Base-by-base conservation (phyloP, 768 basidiomycete genomes). In the Xerocomellus amylosporus region DNA sequence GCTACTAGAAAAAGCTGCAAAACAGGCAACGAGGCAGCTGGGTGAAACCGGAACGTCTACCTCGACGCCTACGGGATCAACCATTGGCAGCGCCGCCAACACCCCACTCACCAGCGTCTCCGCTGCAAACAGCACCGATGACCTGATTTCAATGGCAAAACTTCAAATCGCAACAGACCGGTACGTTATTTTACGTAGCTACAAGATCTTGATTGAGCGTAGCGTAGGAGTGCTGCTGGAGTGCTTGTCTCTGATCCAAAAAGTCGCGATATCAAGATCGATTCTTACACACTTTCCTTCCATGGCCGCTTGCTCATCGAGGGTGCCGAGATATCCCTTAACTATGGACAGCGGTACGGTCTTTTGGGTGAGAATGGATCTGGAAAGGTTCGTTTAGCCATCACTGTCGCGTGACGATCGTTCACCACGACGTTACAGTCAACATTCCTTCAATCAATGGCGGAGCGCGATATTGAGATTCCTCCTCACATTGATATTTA, bases 401-500 rank as follows among this genome's bases (percentile, higher is more conserved):
- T 36, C 49, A 0, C 51, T 45, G 8, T 50, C 51, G 46, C 40
- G 49, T 51, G 53, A 51, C 28, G 30, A 46, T 50, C 9, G 26
- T 20, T 52, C 38, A 65, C 42, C 39, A 64, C 42, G 20, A 46
- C 17, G 13, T 42, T 28, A 14, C 64, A 95, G 93, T 97, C 96
- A 1, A 98, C 95, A 3, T 93, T 97, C 78, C 82, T 98, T 26
- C 88, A 93, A 78, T 97, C 96, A 26, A 84, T 98, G 66, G 93
- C 94, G 14, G 90, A 94, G 62, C 90, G 94, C 53, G 96, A 99
- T 68, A 90, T 98, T 47, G 86, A 88, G 45, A 96, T 99, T 58
- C 97, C 96, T 17, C 76, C 80, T 8, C 94, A 99, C 74, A 89
- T 99, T 71, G 96, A 99, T 71, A 96, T 98, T 73, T 97, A 98